phyloP scores from a whole-genome alignment of 1,284 basidiomycete genomes.

The Phellopilus nigrolimitatus region DNA sequence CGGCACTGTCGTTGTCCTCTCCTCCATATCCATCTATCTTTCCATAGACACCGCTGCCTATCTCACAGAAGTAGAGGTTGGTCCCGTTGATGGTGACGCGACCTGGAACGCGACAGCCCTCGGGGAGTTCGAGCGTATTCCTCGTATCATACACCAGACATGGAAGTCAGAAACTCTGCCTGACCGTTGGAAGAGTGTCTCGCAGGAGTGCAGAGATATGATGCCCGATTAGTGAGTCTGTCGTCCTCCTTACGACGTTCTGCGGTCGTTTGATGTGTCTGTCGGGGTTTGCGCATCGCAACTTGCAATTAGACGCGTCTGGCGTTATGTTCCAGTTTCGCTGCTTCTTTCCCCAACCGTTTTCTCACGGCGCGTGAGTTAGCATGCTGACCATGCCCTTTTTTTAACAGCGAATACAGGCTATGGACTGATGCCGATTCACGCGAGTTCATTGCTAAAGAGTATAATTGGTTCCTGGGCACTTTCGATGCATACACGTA shows the following conservation, averaged over 20 bases:
- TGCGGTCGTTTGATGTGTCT: background rate
- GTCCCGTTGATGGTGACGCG: slow-evolving; percentile 45
- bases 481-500: slow-evolving; percentile 93
- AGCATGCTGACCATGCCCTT: slow-evolving; percentile 2
- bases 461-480: slow-evolving; percentile 91
- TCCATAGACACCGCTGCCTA: slow-evolving; percentile 77
- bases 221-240: slow-evolving; percentile 90
- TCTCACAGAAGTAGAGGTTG: slow-evolving; percentile 76
- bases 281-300: background rate
- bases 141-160: slow-evolving; percentile 95
- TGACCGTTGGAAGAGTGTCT: slow-evolving; percentile 74
- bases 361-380: background rate
- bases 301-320: background rate
- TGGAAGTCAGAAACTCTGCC: slow-evolving; percentile 94
- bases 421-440: slow-evolving; percentile 94
- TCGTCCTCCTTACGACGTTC: background rate
- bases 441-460: slow-evolving; percentile 81
- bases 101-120: slow-evolving; percentile 59
- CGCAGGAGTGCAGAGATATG: slow-evolving; percentile 78
- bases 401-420: slow-evolving; percentile 76
- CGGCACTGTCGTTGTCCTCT: slow-evolving; percentile 90
- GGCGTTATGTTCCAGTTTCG: too few relatives aligned
- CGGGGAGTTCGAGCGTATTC: slow-evolving; percentile 68
- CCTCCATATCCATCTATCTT: slow-evolving; percentile 88
- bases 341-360: slow-evolving; percentile 6